Evolutionary conservation across 1,284 basidiomycete genomes (phyloP), one percentile per base, ranked within the genome.

Genomic region (Fomitiporia mediterranea): DNA sequence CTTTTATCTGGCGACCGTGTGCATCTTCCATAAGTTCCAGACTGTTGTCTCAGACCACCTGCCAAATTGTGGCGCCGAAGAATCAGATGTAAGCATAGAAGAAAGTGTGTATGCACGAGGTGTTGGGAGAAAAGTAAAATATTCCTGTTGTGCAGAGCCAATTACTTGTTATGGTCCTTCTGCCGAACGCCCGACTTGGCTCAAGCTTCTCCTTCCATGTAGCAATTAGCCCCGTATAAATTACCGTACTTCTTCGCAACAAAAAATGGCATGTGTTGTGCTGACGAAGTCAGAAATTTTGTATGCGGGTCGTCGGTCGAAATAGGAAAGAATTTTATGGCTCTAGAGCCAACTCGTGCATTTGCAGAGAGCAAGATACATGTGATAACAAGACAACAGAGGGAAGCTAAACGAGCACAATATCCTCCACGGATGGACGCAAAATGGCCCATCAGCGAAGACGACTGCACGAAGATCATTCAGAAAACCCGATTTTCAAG

Each of bases 391-490:
- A 28, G 50, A 57, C 32, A 40, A 30, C 28, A 40, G 37, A 48
- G 34, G 48, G n/a, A 39, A 21, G 44, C 32, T 27, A 55, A 30
- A 48, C 48, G 17, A 44, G 23, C 46, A 54, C 27, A 51, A 37
- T 13, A 39, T 25, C 11, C 43, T 19, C 8, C 25, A 34, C 37
- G 21, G 21, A 49, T 53, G 11, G 30, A 49, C 19, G 37, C 21
- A 50, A 30, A 15, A 47, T 42, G n/a, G 44, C 17, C 27, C 38
- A 35, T 51, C 38, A 77, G 61, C 75, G 74, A 57, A 77, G 71
- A 66, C 74, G 74, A 60, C 75, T 76, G 60, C 39, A 13, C 17
- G 21, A 50, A 38, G 5, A 58, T 51, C 35, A 53, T 62, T 40
- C 65, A 51, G 42, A 25, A 15, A 34, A 6, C 13, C 13, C 15